A percentile compares a stretch with the other conserved stretches of the same genome.
Evolutionary conservation across 371 early-diverging fungal species (phyloP).

Genomic region (Blakeslea trispora): DNA sequence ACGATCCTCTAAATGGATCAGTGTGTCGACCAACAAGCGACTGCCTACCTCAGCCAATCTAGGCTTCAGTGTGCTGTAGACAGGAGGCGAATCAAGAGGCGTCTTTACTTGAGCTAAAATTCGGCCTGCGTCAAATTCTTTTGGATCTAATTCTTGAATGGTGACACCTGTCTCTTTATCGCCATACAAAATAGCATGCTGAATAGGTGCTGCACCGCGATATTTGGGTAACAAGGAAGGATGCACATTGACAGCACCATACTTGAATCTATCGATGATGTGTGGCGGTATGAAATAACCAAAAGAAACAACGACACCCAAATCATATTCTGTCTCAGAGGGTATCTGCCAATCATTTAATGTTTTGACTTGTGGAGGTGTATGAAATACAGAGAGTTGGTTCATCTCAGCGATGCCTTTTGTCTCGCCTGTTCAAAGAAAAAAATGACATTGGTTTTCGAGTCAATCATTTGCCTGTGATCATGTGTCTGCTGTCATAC

Average conservation of each 20-base stretch:
- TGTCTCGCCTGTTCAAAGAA: constrained; percentile 29
- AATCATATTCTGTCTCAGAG: constrained; percentile 50
- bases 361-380: constrained; percentile 28
- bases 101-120: constrained; percentile 69
- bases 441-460: too few relatives aligned
- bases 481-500: background rate
- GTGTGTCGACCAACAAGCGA: constrained; percentile 59
- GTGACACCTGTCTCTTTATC: constrained; percentile 84
- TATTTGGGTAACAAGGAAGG: constrained; percentile 88
- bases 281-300: constrained; percentile 84
- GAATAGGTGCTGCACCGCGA: constrained; percentile 93
- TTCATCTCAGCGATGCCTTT: constrained; percentile 45
- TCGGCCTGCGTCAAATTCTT: constrained; percentile 83
- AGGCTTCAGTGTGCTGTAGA: constrained; percentile 26
- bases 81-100: constrained; percentile 16
- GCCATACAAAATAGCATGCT: constrained; percentile 80
- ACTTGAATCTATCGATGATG: constrained; percentile 65
- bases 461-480: background rate
- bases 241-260: constrained; percentile 86
- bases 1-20: constrained; percentile 58
- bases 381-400: constrained; percentile 29
- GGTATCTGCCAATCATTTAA: constrained; percentile 38
- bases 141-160: constrained; percentile 80
- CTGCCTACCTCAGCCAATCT: constrained; percentile 69
- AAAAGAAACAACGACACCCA: constrained; percentile 94